A percentile compares a stretch with the other conserved stretches of the same genome.
Evolutionary conservation across 2,329 filamentous ascomycete species (phyloP).

Genomic region (Cryphonectria parasitica): DNA sequence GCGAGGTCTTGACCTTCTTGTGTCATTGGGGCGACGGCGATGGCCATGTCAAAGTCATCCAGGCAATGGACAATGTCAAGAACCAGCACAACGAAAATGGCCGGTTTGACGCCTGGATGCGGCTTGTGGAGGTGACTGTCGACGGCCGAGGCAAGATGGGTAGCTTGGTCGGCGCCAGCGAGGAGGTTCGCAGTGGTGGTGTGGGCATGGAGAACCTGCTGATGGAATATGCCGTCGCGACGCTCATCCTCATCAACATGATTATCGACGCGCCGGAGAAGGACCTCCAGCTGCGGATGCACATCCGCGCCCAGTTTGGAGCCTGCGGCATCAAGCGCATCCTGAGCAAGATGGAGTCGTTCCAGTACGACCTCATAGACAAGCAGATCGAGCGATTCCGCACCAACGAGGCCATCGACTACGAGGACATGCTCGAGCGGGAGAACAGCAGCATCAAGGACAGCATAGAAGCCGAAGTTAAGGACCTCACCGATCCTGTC

Average conservation of each 20-base stretch:
- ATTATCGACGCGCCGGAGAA: conserved; percentile 87
- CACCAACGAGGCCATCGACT: conserved; percentile 95
- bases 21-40: conserved; percentile 88
- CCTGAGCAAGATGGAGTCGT: conserved; percentile 94
- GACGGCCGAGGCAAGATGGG: conserved; percentile 99
- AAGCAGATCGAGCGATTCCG: conserved; percentile 96
- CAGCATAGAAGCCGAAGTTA: conserved; percentile 80
- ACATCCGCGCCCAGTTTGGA: conserved; percentile 94
- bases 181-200: conserved; percentile 92
- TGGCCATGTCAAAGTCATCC: conserved; percentile 90
- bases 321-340: conserved; percentile 95
- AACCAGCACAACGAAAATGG: conserved; percentile 87
- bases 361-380: conserved; percentile 97
- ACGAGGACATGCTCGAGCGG: conserved; percentile 92
- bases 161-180: conserved; percentile 92
- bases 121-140: conserved; percentile 93
- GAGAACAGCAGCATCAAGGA: conserved; percentile 92
- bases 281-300: conserved; percentile 88
- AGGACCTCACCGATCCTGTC: conserved; percentile 88
- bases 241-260: conserved; percentile 95
- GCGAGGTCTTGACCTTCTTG: conserved; percentile 93
- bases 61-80: conserved; percentile 92
- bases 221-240: conserved; percentile 98
- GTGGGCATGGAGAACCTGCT: conserved; percentile 98
- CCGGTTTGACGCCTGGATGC: conserved; percentile 98